Evolutionary conservation across 1,284 basidiomycete species (phyloP), one percentile per base, ranked within the genome.

Genomic region (Xanthoconium separans): DNA sequence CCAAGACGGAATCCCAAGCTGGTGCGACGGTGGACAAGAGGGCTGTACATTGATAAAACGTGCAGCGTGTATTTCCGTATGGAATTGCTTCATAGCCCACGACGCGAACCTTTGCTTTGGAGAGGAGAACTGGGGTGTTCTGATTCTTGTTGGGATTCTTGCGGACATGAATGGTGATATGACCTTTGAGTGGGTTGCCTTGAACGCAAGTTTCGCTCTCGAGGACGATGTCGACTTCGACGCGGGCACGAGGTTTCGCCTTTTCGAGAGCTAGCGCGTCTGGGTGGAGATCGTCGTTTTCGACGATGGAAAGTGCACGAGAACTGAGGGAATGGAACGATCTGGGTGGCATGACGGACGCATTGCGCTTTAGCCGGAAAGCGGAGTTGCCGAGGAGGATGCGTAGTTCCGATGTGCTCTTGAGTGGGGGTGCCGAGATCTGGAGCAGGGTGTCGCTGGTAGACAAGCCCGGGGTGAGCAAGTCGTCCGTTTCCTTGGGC

Each of bases 31-130:
- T 72, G 7, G 82, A 77, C 18, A 97, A 76, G 12, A 79, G 73
- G 16, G 83, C 77, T 6, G 88, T 83, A 62, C 85, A 84, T 62
- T 94, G 91, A 70, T 93, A 95, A 73, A 98, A 96, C 18, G 89
- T 87, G 68, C 93, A 86, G n/a, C 89, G 78, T 3, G 82, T 74
- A 50, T 82, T 76, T 55, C 81, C 77, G 37, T 80, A 76, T 0
- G 83, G 76, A 47, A 91, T 78, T 54, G 81, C 85, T 73, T 97
- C 95, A 65, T 94, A 96, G 1, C 95, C 95, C 47, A 97, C 81
- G 15, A 96, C 78, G 39, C 93, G 80, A 34, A 96, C 73, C 74
- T 95, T 96, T 6, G 87, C 92, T 49, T 82, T 85, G 27, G 86
- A 86, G 7, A 97, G 75, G 57, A 85, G 76, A 4, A 96, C 70